Conservation (phyloP, 2,329 filamentous ascomycete genomes). For the Colletotrichum coccodes region DNA sequence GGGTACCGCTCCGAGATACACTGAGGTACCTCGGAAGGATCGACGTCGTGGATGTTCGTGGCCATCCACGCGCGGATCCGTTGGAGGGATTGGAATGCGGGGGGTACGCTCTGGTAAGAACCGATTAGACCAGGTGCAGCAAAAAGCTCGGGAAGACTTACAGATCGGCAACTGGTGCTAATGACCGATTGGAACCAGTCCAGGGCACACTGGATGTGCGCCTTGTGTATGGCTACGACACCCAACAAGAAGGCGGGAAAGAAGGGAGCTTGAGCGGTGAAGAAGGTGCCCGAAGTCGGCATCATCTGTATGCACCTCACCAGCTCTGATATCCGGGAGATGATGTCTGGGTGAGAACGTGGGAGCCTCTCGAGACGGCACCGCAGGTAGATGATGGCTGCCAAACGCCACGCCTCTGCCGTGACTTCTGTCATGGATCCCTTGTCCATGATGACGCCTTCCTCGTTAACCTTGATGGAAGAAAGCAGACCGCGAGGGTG, state of each 20-base stretch:
- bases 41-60: conserved; percentile 34
- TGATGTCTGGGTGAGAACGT: conserved; percentile 47
- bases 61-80: conserved; percentile 49
- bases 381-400: conserved; percentile 50
- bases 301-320: conserved; percentile 49
- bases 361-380: conserved; percentile 51
- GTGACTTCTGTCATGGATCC: conserved; percentile 51
- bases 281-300: conserved; percentile 51
- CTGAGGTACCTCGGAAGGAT: conserved; percentile 31
- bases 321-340: conserved; percentile 45
- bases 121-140: neutral
- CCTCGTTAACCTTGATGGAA: neutral
- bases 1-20: conserved; percentile 42
- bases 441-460: conserved; percentile 10
- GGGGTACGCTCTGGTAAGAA: conserved; percentile 49
- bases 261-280: conserved; percentile 53
- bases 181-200: conserved; percentile 50
- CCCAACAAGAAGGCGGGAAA: conserved; percentile 54
- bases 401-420: conserved; percentile 53
- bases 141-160: conserved; percentile 39
- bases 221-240: conserved; percentile 42
- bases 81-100: conserved; percentile 45
- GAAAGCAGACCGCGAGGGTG: neutral
- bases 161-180: conserved; percentile 49
- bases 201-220: conserved; percentile 42